Conservation (phyloP, 2,329 filamentous ascomycete genomes). For the Didymella arachidicola region DNA sequence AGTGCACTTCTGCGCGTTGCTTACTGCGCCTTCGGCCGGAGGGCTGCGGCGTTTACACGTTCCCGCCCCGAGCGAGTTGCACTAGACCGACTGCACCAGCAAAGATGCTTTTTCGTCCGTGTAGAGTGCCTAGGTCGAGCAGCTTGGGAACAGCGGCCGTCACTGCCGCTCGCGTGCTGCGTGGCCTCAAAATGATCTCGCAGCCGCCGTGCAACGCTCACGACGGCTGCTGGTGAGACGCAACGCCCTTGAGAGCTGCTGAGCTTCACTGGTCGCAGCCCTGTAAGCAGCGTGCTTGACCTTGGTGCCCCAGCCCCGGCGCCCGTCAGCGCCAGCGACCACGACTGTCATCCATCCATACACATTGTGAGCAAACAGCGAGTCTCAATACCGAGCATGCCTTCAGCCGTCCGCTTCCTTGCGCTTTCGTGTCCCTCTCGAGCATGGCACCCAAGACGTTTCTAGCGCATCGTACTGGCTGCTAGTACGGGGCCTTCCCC, state of each 20-base stretch:
- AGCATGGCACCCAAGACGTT: conserved; percentile 1
- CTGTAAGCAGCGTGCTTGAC: conserved; percentile 10
- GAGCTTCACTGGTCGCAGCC: conserved; percentile 17
- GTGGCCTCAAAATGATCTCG: conserved; percentile 17
- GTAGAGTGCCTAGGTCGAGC: background rate
- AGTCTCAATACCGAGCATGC: background rate
- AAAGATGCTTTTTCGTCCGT: conserved; percentile 15
- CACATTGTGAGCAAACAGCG: conserved; percentile 18
- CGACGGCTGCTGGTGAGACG: conserved; percentile 14
- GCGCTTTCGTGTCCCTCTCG: background rate
- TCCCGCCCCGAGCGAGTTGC: conserved; percentile 18
- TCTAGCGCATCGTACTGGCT: conserved; percentile 7
- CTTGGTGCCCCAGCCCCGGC: conserved; percentile 9
- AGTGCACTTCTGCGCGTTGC: conserved; percentile 18
- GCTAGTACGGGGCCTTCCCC: conserved; percentile 4
- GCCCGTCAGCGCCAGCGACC: conserved; percentile 10
- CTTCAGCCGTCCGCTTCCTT: background rate
- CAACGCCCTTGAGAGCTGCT: conserved; percentile 5
- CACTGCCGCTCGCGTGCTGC: conserved; percentile 12
- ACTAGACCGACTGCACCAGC: background rate
- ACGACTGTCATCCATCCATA: background rate
- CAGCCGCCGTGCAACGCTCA: conserved; percentile 14
- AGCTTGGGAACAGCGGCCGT: background rate
- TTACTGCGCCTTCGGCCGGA: conserved; percentile 23
- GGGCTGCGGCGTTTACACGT: conserved; percentile 18